These are phyloP conservation scores for Vitis hybrid DNA, from an alignment of 177 flowering plant species.

Conservation along the genomic window DNA sequence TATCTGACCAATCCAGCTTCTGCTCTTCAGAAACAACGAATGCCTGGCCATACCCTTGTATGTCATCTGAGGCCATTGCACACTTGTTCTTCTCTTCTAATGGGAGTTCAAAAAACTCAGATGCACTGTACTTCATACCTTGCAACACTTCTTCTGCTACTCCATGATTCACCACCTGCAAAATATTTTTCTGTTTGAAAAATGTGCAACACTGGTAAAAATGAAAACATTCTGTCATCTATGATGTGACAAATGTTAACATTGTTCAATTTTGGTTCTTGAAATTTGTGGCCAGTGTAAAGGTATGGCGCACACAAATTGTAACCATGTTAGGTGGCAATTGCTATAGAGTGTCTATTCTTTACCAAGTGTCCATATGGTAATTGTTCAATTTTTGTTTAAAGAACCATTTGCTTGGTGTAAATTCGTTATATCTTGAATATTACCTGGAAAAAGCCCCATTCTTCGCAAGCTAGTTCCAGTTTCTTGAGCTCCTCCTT, in stretches of 20 bases:
- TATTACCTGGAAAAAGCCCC: constrained; percentile 43
- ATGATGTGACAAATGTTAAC: too few relatives aligned
- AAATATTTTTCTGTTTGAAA: not conserved
- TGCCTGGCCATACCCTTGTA: constrained; percentile 27
- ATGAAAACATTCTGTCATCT: not conserved
- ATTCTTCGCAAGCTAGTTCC: constrained; percentile 35
- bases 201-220: not conserved
- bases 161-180: constrained; percentile 28
- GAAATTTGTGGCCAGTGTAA: too few relatives aligned
- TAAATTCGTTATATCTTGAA: too few relatives aligned
- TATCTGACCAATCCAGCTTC: constrained; percentile 27
- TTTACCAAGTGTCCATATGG: not conserved
- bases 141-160: constrained; percentile 12
- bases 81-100: constrained; percentile 28
- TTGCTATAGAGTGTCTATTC: too few relatives aligned
- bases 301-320: too few relatives aligned
- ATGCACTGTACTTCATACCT: constrained; percentile 12
- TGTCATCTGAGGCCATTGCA: constrained; percentile 14
- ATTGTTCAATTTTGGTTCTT: too few relatives aligned
- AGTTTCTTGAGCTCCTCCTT: constrained; percentile 27
- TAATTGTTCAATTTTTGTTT: not conserved
- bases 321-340: too few relatives aligned
- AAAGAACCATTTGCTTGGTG: too few relatives aligned
- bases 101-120: constrained; percentile 24
- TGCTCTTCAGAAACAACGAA: constrained; percentile 25